phyloP scores from a whole-genome alignment of 768 basidiomycete genomes.

The Mycena capillaripes region DNA sequence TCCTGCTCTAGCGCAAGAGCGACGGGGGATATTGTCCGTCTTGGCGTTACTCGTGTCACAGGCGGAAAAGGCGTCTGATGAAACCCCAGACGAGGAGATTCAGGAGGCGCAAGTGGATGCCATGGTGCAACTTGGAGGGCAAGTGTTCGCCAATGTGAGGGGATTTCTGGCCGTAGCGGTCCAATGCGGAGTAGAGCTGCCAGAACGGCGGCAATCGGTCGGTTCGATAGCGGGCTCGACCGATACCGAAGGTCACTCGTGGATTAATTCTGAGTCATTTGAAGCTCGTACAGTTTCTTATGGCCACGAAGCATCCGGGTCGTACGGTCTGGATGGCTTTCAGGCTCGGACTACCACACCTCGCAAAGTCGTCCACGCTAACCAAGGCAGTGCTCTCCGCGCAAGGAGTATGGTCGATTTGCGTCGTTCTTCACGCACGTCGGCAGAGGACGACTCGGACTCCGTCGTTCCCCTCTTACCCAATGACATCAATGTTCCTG shows the following conservation, averaged over 20 bases:
- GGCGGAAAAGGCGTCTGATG: conserved; percentile 76
- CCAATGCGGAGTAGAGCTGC: conserved; percentile 81
- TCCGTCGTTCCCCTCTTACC: conserved; percentile 53
- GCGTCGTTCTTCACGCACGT: conserved; percentile 43
- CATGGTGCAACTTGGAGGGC: conserved; percentile 86
- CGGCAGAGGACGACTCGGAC: conserved; percentile 53
- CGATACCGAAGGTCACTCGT: conserved; percentile 46
- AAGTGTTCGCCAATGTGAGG: conserved; percentile 85
- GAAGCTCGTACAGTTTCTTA: conserved; percentile 45
- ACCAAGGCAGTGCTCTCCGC: conserved; percentile 50
- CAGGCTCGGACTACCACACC: conserved; percentile 26
- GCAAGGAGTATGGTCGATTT: conserved; percentile 70
- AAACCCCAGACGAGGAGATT: conserved; percentile 57
- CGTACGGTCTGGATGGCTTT: conserved; percentile 33
- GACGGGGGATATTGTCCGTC: conserved; percentile 85
- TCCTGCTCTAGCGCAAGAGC: conserved; percentile 78
- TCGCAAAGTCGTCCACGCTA: conserved; percentile 27
- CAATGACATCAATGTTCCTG: conserved; percentile 38
- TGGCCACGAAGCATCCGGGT: conserved; percentile 40
- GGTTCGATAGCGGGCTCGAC: conserved; percentile 47
- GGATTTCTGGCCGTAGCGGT: conserved; percentile 83
- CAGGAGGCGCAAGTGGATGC: conserved; percentile 72
- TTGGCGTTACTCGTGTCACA: conserved; percentile 88
- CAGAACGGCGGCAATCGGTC: conserved; percentile 58
- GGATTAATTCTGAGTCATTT: conserved; percentile 48